Evolutionary conservation across 83 land plant species (phyloP), one percentile per base, ranked within the genome.

Genomic region (Picea engelmannii): DNA sequence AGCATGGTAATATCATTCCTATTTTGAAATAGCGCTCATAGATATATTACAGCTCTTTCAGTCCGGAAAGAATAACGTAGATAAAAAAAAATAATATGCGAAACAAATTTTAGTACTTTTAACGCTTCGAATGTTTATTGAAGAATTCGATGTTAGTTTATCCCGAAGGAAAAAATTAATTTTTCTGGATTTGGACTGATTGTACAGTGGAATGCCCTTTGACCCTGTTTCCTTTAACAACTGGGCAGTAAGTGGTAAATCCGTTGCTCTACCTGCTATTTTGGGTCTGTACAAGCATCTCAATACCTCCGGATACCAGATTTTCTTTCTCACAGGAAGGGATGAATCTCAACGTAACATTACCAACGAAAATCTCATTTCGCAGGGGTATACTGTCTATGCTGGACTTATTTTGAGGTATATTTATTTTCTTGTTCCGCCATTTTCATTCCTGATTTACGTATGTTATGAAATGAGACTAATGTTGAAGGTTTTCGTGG

Each of bases 271-370:
- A 15, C 87, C 88, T 6, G 75, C 81, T 9, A 52, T 90, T 24
- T 78, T 84, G 1, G 76, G 25, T 0, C 12, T 93, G 79, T 93
- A 85, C 61, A 84, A 61, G 52, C 85, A 80, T 61, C 44, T 93
- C 71, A 61, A 84, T 8, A 65, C 68, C 3, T 62, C 65, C 0
- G 89, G 90, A 1, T 87, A 84, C 64, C 90, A 88, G 55, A 85
- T 93, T 3, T 85, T 93, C 69, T 81, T 93, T 42, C 63, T 93
- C 17, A 93, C 87, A 1, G 95, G 95, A n/a, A 87, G 93, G 69
- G 87, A 88, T 40, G 86, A 84, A 31, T 69, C 83, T 3, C 68
- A 85, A 8, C 78, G 87, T 9, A 40, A 59, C 66, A 42, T 78
- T 9, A 93, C 95, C 2, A 12, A 78, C 9, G 35, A 64, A 23